phyloP scores from a whole-genome alignment of 805 yeast species.

The Candida arabinofermentans region DNA sequence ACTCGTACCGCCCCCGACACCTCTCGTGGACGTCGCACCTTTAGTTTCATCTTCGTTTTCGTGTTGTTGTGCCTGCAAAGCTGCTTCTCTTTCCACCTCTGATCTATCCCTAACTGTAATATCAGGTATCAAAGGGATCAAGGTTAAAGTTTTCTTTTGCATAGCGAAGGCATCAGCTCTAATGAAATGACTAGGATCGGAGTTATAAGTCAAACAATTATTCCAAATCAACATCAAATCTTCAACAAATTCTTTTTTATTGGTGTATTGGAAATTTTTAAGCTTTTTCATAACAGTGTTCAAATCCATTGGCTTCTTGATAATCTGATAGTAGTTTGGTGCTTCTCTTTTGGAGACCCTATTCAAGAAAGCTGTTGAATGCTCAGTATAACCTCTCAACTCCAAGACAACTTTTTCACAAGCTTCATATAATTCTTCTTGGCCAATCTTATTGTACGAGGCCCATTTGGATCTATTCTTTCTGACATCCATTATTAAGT shows the following conservation, averaged over 20 bases:
- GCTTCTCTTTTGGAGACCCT: constrained; percentile 98
- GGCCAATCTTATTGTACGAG: constrained; percentile 90
- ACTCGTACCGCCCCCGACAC: constrained; percentile 25
- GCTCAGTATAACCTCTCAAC: constrained; percentile 88
- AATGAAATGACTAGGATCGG: constrained; percentile 90
- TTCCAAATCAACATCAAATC: constrained; percentile 95
- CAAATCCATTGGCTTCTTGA: constrained; percentile 93
- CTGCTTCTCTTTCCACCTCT: constrained; percentile 67
- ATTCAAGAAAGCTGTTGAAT: constrained; percentile 91
- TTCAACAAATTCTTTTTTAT: constrained; percentile 88
- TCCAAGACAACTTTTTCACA: constrained; percentile 94
- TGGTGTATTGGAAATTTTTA: constrained; percentile 73
- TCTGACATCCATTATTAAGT: constrained; percentile 85
- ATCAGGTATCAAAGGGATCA: constrained; percentile 86
- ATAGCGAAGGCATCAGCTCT: constrained; percentile 92
- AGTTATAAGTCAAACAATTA: constrained; percentile 87
- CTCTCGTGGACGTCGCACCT: constrained; percentile 30
- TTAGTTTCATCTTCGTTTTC: constrained; percentile 29
- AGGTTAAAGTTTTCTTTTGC: constrained; percentile 79
- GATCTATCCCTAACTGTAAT: constrained; percentile 69
- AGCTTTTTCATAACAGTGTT: constrained; percentile 91
- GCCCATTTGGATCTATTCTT: constrained; percentile 98
- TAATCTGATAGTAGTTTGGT: constrained; percentile 88
- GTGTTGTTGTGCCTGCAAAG: constrained; percentile 35
- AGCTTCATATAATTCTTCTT: constrained; percentile 95